Base-by-base conservation (phyloP, 208 protist species). In the Angomonas ambiguus region DNA sequence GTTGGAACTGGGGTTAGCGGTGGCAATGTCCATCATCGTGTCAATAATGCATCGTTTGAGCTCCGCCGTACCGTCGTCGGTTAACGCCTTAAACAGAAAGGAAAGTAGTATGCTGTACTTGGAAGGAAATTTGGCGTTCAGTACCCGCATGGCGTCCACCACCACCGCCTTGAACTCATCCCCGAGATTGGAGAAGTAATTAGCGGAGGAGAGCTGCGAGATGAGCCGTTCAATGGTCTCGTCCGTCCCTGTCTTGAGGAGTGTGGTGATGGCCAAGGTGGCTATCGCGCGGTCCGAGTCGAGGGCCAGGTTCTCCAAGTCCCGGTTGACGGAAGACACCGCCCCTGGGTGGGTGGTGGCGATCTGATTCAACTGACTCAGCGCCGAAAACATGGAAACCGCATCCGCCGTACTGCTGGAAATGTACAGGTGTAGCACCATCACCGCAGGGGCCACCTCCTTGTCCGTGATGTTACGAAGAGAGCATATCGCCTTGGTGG, bases 141-240 rank as follows among this genome's bases (percentile, higher is more conserved):
- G 78, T 22, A 87, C 72, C 10, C 85, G 83, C 75, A 99, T 98
- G 6, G 97, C 91, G 27, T 99, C 92, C 3, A 99, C 91, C 25
- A 99, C 97, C 16, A 99, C 94, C 62, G 98, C 74, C 71, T 97
- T 97, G 69, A 99, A 98, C 71, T 99, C 97, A 77, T 99, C 98
- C 11, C 89, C 82, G 45, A 99, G 97, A 48, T 99, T 98, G 53
- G 69, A 73, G 76, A 99, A 91, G 64, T 82, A 81, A 70, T 91
- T 97, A 18, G 74, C 75, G 1, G 77, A 70, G 11, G 91, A 82
- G 51, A 99, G 98, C 76, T 98, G 95, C 56, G 95, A 96, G 71
- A 99, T 97, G 30, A 99, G 87, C 6, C 97, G 88, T 53, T 99
- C 98, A 65, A 99, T 95, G 25, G 77, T 95, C 22, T 67, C 63